phyloP scores from a whole-genome alignment of 2,329 filamentous ascomycete species.

The Penicillium expansum region DNA sequence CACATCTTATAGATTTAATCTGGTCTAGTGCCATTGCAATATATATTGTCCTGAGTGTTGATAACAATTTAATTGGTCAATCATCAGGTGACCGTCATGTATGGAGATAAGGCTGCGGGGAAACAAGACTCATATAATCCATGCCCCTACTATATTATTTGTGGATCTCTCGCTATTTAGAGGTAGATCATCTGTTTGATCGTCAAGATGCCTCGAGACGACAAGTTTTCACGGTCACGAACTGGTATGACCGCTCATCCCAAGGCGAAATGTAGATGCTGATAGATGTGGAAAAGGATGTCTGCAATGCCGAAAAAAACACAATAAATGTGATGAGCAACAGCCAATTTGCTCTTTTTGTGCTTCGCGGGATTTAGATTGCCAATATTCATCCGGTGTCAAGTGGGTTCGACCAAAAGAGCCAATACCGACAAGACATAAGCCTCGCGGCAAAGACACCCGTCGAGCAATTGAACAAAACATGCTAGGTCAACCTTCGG shows the following conservation, averaged over 20 bases:
- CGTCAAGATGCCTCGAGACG: slow-evolving; percentile 15
- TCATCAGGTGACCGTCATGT: slow-evolving; percentile 18
- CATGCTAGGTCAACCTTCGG: not conserved
- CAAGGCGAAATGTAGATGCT: not conserved
- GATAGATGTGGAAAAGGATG: slow-evolving; percentile 14
- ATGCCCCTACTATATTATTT: not conserved
- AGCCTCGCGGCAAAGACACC: slow-evolving; percentile 15
- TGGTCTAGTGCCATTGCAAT: too few relatives aligned
- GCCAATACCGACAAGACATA: slow-evolving; percentile 14
- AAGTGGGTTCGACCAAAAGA: slow-evolving; percentile 21
- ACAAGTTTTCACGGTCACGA: slow-evolving; percentile 20
- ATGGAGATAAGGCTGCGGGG: slow-evolving; percentile 15
- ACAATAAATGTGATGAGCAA: slow-evolving; percentile 24
- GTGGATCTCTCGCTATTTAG: not conserved
- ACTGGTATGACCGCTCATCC: slow-evolving; percentile 12
- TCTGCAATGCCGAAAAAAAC: slow-evolving; percentile 21
- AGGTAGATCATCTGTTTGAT: not conserved
- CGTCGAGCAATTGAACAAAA: not conserved
- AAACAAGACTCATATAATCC: not conserved
- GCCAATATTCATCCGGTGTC: slow-evolving; percentile 18
- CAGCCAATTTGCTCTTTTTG: slow-evolving; percentile 18
- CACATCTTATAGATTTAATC: too few relatives aligned
- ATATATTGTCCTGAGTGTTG: too few relatives aligned
- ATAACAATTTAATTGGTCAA: too few relatives aligned
- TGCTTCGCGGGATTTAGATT: slow-evolving; percentile 7